Base-by-base conservation (phyloP, 2,329 filamentous ascomycete species). In the Alternaria metachromatica region DNA sequence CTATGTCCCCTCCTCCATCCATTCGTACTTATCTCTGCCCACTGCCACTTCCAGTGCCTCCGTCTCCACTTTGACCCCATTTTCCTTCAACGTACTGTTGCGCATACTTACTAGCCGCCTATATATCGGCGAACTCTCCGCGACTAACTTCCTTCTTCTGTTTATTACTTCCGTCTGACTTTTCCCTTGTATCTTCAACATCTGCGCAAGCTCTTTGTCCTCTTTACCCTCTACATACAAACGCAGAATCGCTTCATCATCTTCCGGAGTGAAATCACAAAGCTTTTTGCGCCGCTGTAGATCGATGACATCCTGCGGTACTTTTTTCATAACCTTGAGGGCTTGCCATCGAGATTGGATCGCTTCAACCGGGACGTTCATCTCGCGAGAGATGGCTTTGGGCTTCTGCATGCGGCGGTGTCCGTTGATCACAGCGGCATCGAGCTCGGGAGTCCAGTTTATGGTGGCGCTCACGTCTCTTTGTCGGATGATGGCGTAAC, bases 301-400 rank as follows among this genome's bases (percentile, higher is more conserved):
- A 6, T 43, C 54, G 9, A 65, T 25, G 0, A 65, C 63, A 11
- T 60, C 51, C 15, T 59, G 57, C 4, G 63, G 63, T 5, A 67
- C 65, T 33, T 30, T 48, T 20, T 62, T 65, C 12, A 25, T 41
- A 8, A 44, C 45, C 44, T 28, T 25, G 6, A 62, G 23, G 28
- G 58, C 50, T 50, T 30, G 43, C 64, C 64, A 67, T 4, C 64
- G n/a, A 21, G 56, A 55, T 12, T 55, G 55, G 4, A 67, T 56
- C 6, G 62, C 64, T 44, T 58, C 55, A 2, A n/a, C 7, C 2
- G 62, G n/a, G 1, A 64, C 2, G 0, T 41, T 26, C 51, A 65
- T 62, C 30, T 60, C 58, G 5, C 11, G 12, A 12, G 55, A 48
- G n/a, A 66, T 64, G 1, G 45, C 28, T 5, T 10, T 55, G 43